Conservation (phyloP, 345 rosid species). For the Dipteronia dyeriana region DNA sequence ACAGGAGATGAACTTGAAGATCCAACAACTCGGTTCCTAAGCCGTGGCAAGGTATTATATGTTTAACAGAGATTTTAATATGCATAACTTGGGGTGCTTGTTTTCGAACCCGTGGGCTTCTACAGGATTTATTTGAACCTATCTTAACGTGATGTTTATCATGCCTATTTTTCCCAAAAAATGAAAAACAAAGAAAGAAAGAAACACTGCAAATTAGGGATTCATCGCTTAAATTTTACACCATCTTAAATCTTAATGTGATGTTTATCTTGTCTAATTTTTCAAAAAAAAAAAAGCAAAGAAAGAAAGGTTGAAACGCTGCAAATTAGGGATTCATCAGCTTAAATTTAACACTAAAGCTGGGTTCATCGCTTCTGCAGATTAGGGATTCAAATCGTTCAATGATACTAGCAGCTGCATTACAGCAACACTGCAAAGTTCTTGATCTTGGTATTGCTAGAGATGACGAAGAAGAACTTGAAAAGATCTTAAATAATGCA, state of each 20-base stretch:
- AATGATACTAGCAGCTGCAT: slow-evolving; percentile 79
- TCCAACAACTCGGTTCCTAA: slow-evolving; percentile 51
- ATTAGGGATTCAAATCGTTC: slow-evolving; percentile 97
- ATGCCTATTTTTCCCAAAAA: neutral
- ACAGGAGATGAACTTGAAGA: slow-evolving; percentile 96
- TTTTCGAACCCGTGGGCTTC: neutral
- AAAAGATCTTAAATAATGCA: slow-evolving; percentile 61
- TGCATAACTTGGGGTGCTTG: neutral
- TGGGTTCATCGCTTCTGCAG: slow-evolving; percentile 45
- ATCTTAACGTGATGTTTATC: neutral
- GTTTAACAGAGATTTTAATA: slow-evolving; percentile 6
- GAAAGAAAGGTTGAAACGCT: no score
- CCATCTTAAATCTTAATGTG: neutral
- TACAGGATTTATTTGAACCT: neutral
- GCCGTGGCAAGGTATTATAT: slow-evolving; percentile 84
- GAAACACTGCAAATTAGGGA: no score
- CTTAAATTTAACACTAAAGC: slow-evolving; percentile 20
- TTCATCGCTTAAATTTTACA: slow-evolving; percentile 15
- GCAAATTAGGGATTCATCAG: neutral
- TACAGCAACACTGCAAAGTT: slow-evolving; percentile 77
- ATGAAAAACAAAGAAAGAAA: neutral
- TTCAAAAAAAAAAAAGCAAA: neutral
- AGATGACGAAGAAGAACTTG: slow-evolving; percentile 75
- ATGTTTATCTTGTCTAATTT: neutral
- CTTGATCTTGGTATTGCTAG: slow-evolving; percentile 81